Evolutionary conservation across 23 red algal genomes (phyloP), one percentile per base, ranked within the genome.

Genomic region (Pyropia yezoensis): DNA sequence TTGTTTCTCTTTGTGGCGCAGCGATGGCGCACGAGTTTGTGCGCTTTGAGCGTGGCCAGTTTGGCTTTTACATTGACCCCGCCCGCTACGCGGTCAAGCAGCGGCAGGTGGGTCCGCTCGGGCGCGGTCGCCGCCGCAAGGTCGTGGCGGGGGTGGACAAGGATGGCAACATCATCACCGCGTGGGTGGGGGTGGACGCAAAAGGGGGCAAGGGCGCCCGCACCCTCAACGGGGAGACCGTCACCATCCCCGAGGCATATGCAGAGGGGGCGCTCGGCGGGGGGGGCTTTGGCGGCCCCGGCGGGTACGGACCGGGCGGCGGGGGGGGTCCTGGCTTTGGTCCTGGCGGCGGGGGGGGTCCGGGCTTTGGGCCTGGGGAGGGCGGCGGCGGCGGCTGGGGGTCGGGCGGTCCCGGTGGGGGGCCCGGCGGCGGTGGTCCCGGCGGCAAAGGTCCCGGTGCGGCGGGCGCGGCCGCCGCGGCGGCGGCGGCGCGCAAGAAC

Each of bases 61-160:
- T 95, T 72, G 82, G 80, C 26, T 95, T 95, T 52, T 95, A 95
- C 64, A 95, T 95, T 21, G 89, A 95, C 74, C 89, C 89, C 18
- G 89, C 89, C 16, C 72, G 89, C 28, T 95, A 95, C 61, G 89
- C 82, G 23, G 89, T 85, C 25, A 85, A 87, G 32, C 89, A 85
- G 39, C 75, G 84, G 9, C 74, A 79, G 52, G 76, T 89, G 14
- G 84, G 84, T 12, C 84, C 84, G 33, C 61, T 89, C 13, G 84
- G 84, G 5, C 84, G 74, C 28, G 74, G 74, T 51, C 74, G 84
- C 34, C 75, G 84, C 30, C 70, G 84, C 26, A 80, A 89, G 74
- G 84, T 89, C 20, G 76, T 89, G 9, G 84, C 84, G 16, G 84
- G 84, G 21, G 84, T 89, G 14, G 84, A 89, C 57, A 89, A 89